These are phyloP conservation scores for Phylloporus rhodoxanthus DNA, from an alignment of 768 basidiomycete genomes.

Conservation along the genomic window DNA sequence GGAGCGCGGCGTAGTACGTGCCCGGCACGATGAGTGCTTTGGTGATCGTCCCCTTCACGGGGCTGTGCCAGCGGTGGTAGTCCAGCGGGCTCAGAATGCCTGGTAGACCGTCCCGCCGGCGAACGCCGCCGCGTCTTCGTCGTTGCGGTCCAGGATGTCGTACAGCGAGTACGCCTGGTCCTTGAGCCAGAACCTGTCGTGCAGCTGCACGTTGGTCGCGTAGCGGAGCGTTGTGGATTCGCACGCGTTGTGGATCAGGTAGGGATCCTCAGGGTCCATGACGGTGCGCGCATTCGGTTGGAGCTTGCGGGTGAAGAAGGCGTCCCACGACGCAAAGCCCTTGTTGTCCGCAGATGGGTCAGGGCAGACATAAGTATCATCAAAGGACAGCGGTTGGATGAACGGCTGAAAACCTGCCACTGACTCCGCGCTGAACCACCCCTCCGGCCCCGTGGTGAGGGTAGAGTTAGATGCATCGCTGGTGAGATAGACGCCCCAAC, in stretches of 20 bases:
- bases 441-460: too few species aligned
- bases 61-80: slow-evolving; percentile 61
- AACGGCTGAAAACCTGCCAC: background rate
- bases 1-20: slow-evolving; percentile 12
- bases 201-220: too few species aligned
- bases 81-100: slow-evolving; percentile 46
- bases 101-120: slow-evolving; percentile 45
- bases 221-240: slow-evolving; percentile 43
- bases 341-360: background rate
- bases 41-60: slow-evolving; percentile 39
- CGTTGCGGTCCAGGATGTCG: slow-evolving; percentile 40
- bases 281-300: background rate
- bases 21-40: slow-evolving; percentile 26
- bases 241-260: slow-evolving; percentile 41
- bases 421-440: background rate
- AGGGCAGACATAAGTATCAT: background rate
- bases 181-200: slow-evolving; percentile 55
- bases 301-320: background rate
- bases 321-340: background rate
- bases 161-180: slow-evolving; percentile 50
- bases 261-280: too few species aligned
- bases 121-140: background rate
- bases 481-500: too few species aligned
- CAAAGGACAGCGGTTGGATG: background rate
- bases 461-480: too few species aligned